phyloP scores from a whole-genome alignment of 1,139 yeast species.

The Magnusiomyces paraingens region DNA sequence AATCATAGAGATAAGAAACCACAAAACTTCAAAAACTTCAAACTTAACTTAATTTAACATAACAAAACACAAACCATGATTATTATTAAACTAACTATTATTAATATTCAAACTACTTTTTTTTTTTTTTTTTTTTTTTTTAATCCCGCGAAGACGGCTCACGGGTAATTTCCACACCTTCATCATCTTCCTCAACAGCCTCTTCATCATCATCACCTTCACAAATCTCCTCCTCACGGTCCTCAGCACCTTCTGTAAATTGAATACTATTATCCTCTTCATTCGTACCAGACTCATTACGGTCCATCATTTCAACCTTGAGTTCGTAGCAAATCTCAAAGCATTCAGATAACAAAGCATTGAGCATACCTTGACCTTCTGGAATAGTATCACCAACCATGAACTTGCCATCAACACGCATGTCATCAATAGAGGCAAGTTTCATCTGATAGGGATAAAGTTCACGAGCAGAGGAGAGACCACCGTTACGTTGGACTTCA shows the following conservation, averaged over 20 bases:
- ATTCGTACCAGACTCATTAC: conserved; percentile 27
- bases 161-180: too few relatives aligned
- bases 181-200: not conserved
- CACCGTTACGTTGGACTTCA: conserved; percentile 89
- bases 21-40: too few relatives aligned
- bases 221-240: conserved; percentile 2
- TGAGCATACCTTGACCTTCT: conserved; percentile 93
- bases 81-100: too few relatives aligned
- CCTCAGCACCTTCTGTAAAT: too few relatives aligned
- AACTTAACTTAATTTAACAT: too few relatives aligned
- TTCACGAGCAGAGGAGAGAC: conserved; percentile 78
- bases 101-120: too few relatives aligned
- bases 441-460: conserved; percentile 94
- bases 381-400: conserved; percentile 83
- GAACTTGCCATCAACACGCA: conserved; percentile 86
- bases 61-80: too few relatives aligned
- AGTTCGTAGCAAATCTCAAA: conserved; percentile 89
- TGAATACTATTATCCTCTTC: conserved; percentile 8
- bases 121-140: too few relatives aligned
- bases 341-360: conserved; percentile 86
- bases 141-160: too few relatives aligned
- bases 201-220: not conserved
- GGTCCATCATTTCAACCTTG: conserved; percentile 79
- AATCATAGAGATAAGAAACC: too few relatives aligned
- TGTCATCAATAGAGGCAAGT: conserved; percentile 78